These are phyloP conservation scores for Aspergillus spinulosporus DNA, from an alignment of 2,329 filamentous ascomycete genomes.

Conservation along the genomic window DNA sequence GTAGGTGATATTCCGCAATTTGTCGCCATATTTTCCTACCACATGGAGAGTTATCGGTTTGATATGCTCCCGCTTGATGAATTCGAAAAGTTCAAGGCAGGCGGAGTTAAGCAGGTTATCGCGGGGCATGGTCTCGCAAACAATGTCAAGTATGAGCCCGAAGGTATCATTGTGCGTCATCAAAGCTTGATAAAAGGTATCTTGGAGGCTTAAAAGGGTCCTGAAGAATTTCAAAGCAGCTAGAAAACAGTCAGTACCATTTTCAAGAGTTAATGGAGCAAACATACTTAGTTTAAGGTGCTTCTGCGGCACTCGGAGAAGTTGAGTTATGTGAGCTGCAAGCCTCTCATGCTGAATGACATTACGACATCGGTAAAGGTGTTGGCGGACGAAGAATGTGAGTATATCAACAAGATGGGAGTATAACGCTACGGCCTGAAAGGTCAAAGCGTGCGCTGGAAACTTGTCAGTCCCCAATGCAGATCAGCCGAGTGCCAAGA, in stretches of 20 bases:
- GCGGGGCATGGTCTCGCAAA: slow-evolving; percentile 80
- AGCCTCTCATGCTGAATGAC: slow-evolving; percentile 82
- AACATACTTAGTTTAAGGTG: slow-evolving; percentile 81
- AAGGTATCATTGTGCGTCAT: slow-evolving; percentile 79
- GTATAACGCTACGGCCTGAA: slow-evolving; percentile 86
- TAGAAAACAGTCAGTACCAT: slow-evolving; percentile 35
- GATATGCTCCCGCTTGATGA: slow-evolving; percentile 77
- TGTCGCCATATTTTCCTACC: slow-evolving; percentile 79
- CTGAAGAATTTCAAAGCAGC: slow-evolving; percentile 93
- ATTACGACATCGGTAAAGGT: slow-evolving; percentile 80
- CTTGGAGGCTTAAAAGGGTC: slow-evolving; percentile 77
- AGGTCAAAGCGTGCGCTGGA: slow-evolving; percentile 68
- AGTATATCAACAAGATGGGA: slow-evolving; percentile 89
- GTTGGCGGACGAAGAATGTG: slow-evolving; percentile 89
- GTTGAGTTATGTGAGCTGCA: slow-evolving; percentile 74
- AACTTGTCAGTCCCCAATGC: slow-evolving; percentile 10
- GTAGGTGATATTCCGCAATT: slow-evolving; percentile 72
- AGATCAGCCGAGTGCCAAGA: background rate
- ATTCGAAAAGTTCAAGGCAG: slow-evolving; percentile 90
- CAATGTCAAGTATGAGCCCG: slow-evolving; percentile 78
- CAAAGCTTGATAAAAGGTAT: slow-evolving; percentile 87
- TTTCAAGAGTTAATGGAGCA: background rate
- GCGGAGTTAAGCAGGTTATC: slow-evolving; percentile 94
- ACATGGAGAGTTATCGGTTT: slow-evolving; percentile 81
- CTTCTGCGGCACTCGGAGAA: slow-evolving; percentile 82